Evolutionary conservation across 768 basidiomycete species (phyloP).

Genomic region (Phaffia tasmanica): DNA sequence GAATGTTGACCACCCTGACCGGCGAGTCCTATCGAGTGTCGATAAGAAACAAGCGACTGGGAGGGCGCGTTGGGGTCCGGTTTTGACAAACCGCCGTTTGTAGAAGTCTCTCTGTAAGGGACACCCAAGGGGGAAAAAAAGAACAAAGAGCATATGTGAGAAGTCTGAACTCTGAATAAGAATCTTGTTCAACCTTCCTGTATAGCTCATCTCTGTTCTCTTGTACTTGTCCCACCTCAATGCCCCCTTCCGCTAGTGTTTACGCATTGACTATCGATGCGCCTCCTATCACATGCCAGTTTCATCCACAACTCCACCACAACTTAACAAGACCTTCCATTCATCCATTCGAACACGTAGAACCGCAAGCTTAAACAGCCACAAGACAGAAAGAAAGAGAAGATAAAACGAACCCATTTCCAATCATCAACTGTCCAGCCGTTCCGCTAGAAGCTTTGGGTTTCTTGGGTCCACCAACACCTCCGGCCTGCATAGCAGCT

Average conservation of each 20-base stretch:
- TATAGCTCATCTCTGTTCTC: neutral
- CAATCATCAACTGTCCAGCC: slow-evolving; percentile 17
- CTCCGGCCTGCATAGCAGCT: slow-evolving; percentile 35
- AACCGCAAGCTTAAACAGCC: neutral
- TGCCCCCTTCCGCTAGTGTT: neutral
- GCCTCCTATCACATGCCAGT: neutral
- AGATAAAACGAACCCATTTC: slow-evolving; percentile 1
- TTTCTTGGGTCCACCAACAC: slow-evolving; percentile 53
- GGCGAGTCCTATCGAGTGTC: slow-evolving; percentile 37
- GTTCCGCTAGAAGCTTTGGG: slow-evolving; percentile 43
- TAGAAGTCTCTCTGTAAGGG: too few relatives aligned
- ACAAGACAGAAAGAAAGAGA: neutral
- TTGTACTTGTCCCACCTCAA: too few relatives aligned
- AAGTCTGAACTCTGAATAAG: neutral
- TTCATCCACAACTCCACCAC: neutral
- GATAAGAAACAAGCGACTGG: slow-evolving; percentile 35
- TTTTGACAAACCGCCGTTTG: neutral
- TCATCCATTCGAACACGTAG: neutral
- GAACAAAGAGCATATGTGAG: neutral
- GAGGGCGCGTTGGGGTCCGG: slow-evolving; percentile 7
- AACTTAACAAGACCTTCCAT: neutral
- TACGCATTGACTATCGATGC: neutral
- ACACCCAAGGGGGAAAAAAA: neutral
- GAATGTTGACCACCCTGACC: slow-evolving; percentile 39
- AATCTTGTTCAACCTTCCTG: neutral